A percentile compares a stretch with the other conserved stretches of the same genome.
These are phyloP conservation scores for Nicotiana knightiana DNA, from an alignment of 257 asterid genomes.

Conservation along the genomic window DNA sequence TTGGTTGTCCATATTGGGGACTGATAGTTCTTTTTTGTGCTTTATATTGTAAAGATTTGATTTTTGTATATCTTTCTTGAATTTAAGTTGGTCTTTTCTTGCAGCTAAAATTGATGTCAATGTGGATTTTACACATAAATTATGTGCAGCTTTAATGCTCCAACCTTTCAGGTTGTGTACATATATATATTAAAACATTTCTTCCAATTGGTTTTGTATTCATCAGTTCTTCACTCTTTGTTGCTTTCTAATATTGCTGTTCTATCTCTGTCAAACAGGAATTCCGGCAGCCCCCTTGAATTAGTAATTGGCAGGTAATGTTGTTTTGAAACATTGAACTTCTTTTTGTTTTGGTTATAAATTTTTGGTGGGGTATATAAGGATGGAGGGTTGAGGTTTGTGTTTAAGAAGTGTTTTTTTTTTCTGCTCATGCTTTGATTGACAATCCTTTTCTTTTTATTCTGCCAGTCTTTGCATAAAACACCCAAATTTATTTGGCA, in stretches of 20 bases:
- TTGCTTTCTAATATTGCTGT: slow-evolving; percentile 14
- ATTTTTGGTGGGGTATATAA: neutral
- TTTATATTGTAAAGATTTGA: neutral
- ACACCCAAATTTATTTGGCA: slow-evolving; percentile 93
- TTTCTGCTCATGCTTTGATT: neutral
- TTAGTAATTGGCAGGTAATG: slow-evolving; percentile 83
- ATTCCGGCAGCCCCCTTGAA: slow-evolving; percentile 72
- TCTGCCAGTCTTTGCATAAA: slow-evolving; percentile 77
- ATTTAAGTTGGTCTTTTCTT: slow-evolving; percentile 12
- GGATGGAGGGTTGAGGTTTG: neutral
- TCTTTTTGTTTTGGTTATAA: neutral
- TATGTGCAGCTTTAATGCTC: slow-evolving; percentile 80
- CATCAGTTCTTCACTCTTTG: neutral
- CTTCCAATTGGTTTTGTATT: neutral
- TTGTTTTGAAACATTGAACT: neutral
- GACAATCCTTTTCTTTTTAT: slow-evolving; percentile 7
- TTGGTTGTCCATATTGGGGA: neutral
- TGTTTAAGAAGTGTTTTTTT: neutral
- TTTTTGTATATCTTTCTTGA: slow-evolving; percentile 4
- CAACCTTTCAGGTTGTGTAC: slow-evolving; percentile 66
- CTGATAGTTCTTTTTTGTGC: slow-evolving; percentile 5
- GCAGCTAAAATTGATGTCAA: slow-evolving; percentile 95
- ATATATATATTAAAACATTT: neutral
- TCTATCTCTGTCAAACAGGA: slow-evolving; percentile 40
- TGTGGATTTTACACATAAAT: slow-evolving; percentile 93